phyloP scores from a whole-genome alignment of 1,139 yeast genomes.

The Zhuliangozyma parablackwelliae region DNA sequence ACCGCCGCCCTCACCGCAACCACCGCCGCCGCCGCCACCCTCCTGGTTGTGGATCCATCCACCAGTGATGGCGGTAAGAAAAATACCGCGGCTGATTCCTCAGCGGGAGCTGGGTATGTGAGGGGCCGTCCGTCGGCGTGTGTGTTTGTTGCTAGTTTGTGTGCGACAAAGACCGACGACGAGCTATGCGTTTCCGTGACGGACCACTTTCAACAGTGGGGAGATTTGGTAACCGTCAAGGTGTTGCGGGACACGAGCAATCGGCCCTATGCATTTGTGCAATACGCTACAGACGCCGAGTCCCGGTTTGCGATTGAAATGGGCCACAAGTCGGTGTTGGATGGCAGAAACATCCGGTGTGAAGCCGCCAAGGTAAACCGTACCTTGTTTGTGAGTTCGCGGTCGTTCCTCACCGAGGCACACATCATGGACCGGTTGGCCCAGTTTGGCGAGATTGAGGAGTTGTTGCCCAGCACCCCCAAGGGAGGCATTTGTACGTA shows the following conservation, averaged over 20 bases:
- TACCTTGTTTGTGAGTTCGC: conserved; percentile 57
- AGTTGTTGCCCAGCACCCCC: conserved; percentile 48
- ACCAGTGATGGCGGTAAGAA: background rate
- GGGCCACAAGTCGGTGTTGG: conserved; percentile 66
- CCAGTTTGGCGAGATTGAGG: conserved; percentile 72
- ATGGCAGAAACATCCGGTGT: conserved; percentile 77
- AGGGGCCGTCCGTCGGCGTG: conserved; percentile 71
- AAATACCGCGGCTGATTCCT: background rate
- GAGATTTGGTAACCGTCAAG: conserved; percentile 68
- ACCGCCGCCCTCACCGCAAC: no score
- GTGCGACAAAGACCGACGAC: conserved; percentile 62
- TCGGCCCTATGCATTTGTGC: conserved; percentile 93
- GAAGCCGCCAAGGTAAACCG: conserved; percentile 90
- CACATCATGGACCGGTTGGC: conserved; percentile 37
- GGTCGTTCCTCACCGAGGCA: conserved; percentile 17
- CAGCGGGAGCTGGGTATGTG: conserved; percentile 3
- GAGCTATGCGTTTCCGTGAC: conserved; percentile 66
- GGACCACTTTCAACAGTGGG: conserved; percentile 63
- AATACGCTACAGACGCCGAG: conserved; percentile 67
- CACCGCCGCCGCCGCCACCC: background rate
- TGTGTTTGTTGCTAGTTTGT: conserved; percentile 80
- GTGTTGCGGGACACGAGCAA: conserved; percentile 78
- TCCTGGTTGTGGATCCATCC: background rate
- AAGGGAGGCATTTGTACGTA: background rate
- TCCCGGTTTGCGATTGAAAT: conserved; percentile 62